A percentile compares a stretch with the other conserved stretches of the same genome.
These are phyloP conservation scores for Lycium barbarum DNA, from an alignment of 257 asterid species.

Conservation along the genomic window DNA sequence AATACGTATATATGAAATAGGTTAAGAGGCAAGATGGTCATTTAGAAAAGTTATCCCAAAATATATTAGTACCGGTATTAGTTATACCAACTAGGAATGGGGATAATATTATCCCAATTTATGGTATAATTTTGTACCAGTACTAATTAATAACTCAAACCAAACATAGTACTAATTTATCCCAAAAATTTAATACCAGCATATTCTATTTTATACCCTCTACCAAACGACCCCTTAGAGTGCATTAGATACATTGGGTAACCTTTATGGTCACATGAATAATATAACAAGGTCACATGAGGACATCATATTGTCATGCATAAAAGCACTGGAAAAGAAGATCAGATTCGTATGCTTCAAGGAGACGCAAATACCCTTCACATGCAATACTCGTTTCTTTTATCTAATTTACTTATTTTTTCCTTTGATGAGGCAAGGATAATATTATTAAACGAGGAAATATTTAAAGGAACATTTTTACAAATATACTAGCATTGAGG, in stretches of 20 bases:
- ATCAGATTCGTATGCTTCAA: conserved; percentile 26
- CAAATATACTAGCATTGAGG: no score
- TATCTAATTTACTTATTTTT: neutral
- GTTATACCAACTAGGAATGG: no score
- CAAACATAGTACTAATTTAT: no score
- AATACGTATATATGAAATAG: no score
- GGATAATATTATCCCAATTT: no score
- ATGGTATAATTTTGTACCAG: no score
- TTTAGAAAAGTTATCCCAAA: no score
- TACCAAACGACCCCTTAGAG: neutral
- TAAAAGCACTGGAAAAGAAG: neutral
- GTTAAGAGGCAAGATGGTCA: no score
- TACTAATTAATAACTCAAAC: no score
- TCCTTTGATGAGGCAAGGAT: neutral
- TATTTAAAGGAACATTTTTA: neutral
- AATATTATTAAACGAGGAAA: neutral
- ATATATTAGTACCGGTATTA: no score
- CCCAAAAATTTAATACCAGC: no score
- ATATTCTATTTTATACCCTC: no score
- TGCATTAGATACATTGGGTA: conserved; percentile 30
- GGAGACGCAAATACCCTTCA: conserved; percentile 51
- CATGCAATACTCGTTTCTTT: neutral
- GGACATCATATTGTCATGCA: neutral
- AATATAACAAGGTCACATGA: conserved; percentile 33
- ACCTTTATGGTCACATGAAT: conserved; percentile 42